Evolutionary conservation across 2,329 filamentous ascomycete species (phyloP), one percentile per base, ranked within the genome.

Genomic region (Microcyclospora pomicola): DNA sequence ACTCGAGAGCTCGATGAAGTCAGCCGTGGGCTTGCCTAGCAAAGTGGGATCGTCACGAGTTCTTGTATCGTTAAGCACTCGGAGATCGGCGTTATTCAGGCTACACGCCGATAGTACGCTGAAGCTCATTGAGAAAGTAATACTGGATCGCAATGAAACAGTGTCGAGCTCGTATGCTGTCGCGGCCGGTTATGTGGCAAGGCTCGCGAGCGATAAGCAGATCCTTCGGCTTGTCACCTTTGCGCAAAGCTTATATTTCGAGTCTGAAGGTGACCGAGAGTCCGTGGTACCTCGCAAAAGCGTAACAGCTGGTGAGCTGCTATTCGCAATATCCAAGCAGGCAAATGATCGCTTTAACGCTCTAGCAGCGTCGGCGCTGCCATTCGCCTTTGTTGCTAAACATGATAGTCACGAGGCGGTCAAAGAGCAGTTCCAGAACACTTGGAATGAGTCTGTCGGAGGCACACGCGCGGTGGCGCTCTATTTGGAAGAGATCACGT

Each of bases 31-130:
- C 1, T 77, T 96, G 62, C 88, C 88, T 2, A 92, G 86, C 0
- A 96, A 96, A 64, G 81, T 96, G 34, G 91, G 86, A 29, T 92
- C 86, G 52, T 82, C 81, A 46, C 76, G 85, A 39, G 78, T 95
- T 2, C 69, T 98, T 27, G 81, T 83, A 6, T 87, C 84, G 1
- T 69, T 98, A 6, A 82, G 84, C 36, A 88, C 87, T 36, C 75
- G 85, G 10, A 82, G 88, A 46, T 75, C 73, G 28, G 71, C 78
- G 29, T 67, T 87, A 24, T 83, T 95, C 58, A 73, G 72, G 29
- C 77, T 82, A 0, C 77, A 87, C 51, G 79, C 83, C 10, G 75
- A 82, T 44, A 68, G 71, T 7, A 86, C 95, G 51, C 66, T 95
- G 36, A 80, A 78, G 46, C 58, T 86, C 9, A 71, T 94, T 45